Evolutionary conservation across 2,329 filamentous ascomycete species (phyloP).

Genomic region (Arthrobotrys musiformis): DNA sequence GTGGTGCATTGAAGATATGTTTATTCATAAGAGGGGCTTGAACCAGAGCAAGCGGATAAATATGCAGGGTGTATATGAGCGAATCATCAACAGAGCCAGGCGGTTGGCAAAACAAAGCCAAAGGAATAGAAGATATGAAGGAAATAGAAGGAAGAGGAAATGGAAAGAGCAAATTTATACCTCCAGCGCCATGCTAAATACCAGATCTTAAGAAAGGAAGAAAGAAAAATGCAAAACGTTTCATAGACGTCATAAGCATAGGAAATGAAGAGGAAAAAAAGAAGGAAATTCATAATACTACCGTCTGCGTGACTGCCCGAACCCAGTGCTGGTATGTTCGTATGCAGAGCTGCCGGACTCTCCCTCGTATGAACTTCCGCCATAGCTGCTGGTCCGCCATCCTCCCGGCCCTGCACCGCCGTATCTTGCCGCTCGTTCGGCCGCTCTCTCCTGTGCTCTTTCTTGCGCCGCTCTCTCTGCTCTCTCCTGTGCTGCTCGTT

Average conservation of each 20-base stretch:
- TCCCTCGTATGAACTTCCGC: conserved; percentile 45
- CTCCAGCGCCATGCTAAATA: conserved; percentile 50
- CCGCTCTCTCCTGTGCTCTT: not conserved
- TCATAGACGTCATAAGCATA: conserved; percentile 9
- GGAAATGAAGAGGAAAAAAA: not conserved
- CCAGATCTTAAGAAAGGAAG: too few relatives aligned
- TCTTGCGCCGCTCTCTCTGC: conserved; percentile 4
- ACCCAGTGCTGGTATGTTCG: conserved; percentile 50
- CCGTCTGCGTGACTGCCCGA: conserved; percentile 44
- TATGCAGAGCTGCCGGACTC: conserved; percentile 34
- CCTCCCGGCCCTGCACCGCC: conserved; percentile 17
- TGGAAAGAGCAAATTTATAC: conserved; percentile 38
- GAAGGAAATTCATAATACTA: conserved; percentile 16
- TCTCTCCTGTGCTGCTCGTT: conserved; percentile 9
- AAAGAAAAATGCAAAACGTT: conserved; percentile 19
- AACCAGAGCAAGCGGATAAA: too few relatives aligned
- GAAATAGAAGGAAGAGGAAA: not conserved
- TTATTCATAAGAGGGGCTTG: too few relatives aligned
- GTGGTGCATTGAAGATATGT: too few relatives aligned
- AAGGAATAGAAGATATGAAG: not conserved
- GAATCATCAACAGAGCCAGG: not conserved
- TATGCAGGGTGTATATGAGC: not conserved
- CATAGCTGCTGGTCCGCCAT: conserved; percentile 48
- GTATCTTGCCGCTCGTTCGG: conserved; percentile 18
- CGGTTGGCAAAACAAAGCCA: not conserved